phyloP scores from a whole-genome alignment of 2,329 filamentous ascomycete genomes.

The Cordyceps javanica region DNA sequence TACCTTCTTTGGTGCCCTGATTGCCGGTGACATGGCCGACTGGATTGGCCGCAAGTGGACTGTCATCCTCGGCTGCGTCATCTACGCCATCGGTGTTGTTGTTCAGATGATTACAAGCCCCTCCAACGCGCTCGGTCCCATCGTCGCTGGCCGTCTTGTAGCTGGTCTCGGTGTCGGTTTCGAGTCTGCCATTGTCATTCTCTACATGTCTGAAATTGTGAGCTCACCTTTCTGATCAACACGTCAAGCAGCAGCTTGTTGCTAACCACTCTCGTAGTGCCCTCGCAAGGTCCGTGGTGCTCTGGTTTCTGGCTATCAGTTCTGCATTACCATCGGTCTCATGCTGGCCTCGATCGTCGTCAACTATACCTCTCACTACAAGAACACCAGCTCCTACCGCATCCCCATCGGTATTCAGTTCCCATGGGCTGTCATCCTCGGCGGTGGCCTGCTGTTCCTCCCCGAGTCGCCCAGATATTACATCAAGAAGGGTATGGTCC shows the following conservation, averaged over 20 bases:
- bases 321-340: constrained; percentile 75
- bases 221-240: constrained; percentile 22
- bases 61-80: constrained; percentile 61
- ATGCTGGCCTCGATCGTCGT: constrained; percentile 68
- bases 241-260: constrained; percentile 12
- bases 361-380: constrained; percentile 60
- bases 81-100: constrained; percentile 64
- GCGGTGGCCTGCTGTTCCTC: constrained; percentile 63
- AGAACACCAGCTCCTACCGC: constrained; percentile 64
- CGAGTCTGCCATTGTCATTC: constrained; percentile 71
- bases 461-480: constrained; percentile 84
- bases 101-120: constrained; percentile 55
- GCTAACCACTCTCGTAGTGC: constrained; percentile 26
- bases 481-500: constrained; percentile 69
- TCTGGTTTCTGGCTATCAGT: constrained; percentile 77
- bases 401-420: constrained; percentile 79
- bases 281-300: constrained; percentile 70
- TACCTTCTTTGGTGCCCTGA: constrained; percentile 73
- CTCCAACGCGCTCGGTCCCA: constrained; percentile 47
- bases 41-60: constrained; percentile 67
- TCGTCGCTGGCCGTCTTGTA: constrained; percentile 68
- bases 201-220: constrained; percentile 82
- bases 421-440: constrained; percentile 72
- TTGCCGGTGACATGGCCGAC: constrained; percentile 73
- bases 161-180: constrained; percentile 76